Evolutionary conservation across 1,284 basidiomycete species (phyloP).

Genomic region (Naganishia albida): DNA sequence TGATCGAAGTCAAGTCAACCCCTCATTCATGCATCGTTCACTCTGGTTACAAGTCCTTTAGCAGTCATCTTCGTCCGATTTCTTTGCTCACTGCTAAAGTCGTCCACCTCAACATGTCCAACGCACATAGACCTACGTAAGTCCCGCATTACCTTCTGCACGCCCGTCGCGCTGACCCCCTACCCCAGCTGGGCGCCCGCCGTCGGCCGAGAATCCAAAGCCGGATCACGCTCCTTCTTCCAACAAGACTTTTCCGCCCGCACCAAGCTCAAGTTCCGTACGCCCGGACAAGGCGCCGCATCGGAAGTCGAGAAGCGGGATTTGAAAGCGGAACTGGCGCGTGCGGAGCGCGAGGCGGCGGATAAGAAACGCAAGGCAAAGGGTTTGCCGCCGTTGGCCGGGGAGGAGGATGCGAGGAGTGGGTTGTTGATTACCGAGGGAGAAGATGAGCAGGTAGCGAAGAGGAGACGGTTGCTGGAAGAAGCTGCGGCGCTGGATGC

Average conservation of each 20-base stretch:
- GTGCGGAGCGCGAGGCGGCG: slow-evolving; percentile 76
- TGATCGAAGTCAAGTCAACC: neutral
- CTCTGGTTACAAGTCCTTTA: no score
- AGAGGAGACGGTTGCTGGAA: slow-evolving; percentile 76
- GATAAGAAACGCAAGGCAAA: slow-evolving; percentile 88
- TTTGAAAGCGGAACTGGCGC: slow-evolving; percentile 74
- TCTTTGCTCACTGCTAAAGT: neutral
- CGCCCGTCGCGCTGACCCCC: neutral
- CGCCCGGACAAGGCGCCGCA: slow-evolving; percentile 77
- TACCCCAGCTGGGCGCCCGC: slow-evolving; percentile 50
- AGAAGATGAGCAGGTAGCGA: slow-evolving; percentile 67
- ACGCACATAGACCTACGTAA: slow-evolving; percentile 53
- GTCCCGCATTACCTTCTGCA: neutral
- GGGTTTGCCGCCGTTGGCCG: slow-evolving; percentile 59
- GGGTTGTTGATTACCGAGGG: slow-evolving; percentile 56
- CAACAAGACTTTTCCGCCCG: slow-evolving; percentile 87
- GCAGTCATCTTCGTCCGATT: slow-evolving; percentile 1
- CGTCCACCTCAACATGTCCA: slow-evolving; percentile 45
- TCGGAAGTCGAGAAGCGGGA: slow-evolving; percentile 75
- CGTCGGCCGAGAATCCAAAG: slow-evolving; percentile 60
- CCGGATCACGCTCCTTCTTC: slow-evolving; percentile 83
- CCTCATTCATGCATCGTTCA: no score
- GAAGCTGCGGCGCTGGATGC: slow-evolving; percentile 80
- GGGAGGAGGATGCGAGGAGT: slow-evolving; percentile 31
- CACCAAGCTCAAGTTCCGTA: slow-evolving; percentile 95